phyloP scores from a whole-genome alignment of 495 filamentous ascomycete genomes.

The Tuber calosporum region DNA sequence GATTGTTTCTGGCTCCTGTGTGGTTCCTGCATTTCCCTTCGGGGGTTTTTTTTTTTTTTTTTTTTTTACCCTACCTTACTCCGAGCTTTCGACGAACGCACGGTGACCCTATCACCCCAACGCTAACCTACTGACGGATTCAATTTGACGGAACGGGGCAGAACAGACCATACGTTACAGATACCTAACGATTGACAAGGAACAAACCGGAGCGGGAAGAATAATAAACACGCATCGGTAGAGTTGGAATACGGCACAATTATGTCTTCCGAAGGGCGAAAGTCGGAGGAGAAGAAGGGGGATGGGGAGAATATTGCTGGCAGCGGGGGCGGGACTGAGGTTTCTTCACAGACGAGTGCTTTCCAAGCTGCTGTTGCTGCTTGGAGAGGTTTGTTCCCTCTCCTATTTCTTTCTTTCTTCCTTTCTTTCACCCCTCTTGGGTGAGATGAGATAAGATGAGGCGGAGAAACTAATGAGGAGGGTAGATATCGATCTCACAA shows the following conservation, averaged over 20 bases:
- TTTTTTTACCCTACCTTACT: neutral
- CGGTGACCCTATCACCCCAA: neutral
- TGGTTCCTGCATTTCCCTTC: neutral
- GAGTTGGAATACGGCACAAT: neutral
- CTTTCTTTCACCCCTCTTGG: constrained; percentile 2
- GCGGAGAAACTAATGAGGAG: constrained; percentile 19
- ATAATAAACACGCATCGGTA: neutral
- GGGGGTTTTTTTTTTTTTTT: neutral
- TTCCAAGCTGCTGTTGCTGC: constrained; percentile 92
- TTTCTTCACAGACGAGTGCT: constrained; percentile 36
- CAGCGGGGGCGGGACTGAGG: constrained; percentile 16
- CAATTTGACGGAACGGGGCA: neutral
- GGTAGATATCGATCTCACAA: constrained; percentile 78
- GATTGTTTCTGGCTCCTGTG: neutral
- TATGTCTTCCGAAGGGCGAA: constrained; percentile 1
- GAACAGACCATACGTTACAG: neutral
- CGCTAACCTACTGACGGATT: neutral
- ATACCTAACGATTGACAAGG: neutral
- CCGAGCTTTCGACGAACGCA: neutral
- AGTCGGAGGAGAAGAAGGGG: constrained; percentile 16
- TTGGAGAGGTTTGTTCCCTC: constrained; percentile 69
- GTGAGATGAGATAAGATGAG: constrained; percentile 8
- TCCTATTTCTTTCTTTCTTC: constrained; percentile 10
- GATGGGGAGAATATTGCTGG: constrained; percentile 18
- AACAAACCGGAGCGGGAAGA: neutral